These are phyloP conservation scores for Yamadazyma diospyri DNA, from an alignment of 1,139 yeast species.

Conservation along the genomic window DNA sequence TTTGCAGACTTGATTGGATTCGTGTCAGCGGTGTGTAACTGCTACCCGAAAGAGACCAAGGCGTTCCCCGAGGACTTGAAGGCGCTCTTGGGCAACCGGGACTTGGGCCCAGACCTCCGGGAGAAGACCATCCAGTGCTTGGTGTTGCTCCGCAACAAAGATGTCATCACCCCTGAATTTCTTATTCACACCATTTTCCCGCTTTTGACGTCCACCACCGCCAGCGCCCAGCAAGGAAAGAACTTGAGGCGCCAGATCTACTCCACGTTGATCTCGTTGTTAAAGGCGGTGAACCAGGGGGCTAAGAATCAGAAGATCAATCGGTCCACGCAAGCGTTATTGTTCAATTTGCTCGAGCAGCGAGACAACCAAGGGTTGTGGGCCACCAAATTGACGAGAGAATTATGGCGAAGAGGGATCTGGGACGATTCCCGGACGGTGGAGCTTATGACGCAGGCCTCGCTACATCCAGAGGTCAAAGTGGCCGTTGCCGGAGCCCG, in stretches of 20 bases:
- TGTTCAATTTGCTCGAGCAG: conserved; percentile 79
- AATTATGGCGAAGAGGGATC: conserved; percentile 93
- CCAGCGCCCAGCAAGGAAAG: conserved; percentile 74
- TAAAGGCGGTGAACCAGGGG: conserved; percentile 81
- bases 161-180: conserved; percentile 72
- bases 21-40: conserved; percentile 84
- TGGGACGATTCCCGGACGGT: conserved; percentile 98
- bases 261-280: conserved; percentile 66
- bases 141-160: conserved; percentile 86
- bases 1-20: conserved; percentile 86
- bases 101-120: conserved; percentile 77
- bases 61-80: conserved; percentile 80
- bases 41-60: conserved; percentile 86
- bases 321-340: conserved; percentile 83
- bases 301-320: conserved; percentile 84
- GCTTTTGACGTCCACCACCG: conserved; percentile 50
- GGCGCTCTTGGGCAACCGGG: conserved; percentile 63
- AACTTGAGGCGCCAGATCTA: conserved; percentile 81
- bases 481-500: conserved; percentile 87
- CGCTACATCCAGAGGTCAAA: conserved; percentile 81
- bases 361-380: conserved; percentile 83
- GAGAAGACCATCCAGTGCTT: conserved; percentile 89
- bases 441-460: conserved; percentile 95
- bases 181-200: conserved; percentile 89
- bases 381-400: conserved; percentile 95